phyloP scores from a whole-genome alignment of 169 alveolate species.

The Cryptosporidium meleagridis region DNA sequence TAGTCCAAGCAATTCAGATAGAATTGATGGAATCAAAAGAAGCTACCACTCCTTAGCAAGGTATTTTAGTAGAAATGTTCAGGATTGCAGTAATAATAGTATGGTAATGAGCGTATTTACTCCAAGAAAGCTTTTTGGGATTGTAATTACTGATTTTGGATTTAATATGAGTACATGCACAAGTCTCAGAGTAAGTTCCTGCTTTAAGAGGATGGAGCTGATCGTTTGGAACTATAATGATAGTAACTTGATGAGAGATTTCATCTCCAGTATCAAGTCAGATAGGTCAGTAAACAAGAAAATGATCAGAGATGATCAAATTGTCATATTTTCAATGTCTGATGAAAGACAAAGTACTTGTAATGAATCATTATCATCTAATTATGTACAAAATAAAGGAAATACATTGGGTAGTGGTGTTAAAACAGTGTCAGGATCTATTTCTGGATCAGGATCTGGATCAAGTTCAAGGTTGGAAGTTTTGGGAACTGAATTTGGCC shows the following conservation, averaged over 20 bases:
- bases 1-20: not conserved
- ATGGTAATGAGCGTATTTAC: not conserved
- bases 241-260: conserved; percentile 40
- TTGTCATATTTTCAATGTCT: conserved; percentile 33
- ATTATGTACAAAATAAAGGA: not conserved
- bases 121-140: conserved; percentile 57
- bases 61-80: not conserved
- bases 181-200: conserved; percentile 44
- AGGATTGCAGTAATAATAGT: not conserved
- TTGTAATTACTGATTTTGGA: conserved; percentile 20
- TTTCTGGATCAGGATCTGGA: not conserved
- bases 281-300: conserved; percentile 15
- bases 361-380: not conserved
- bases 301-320: conserved; percentile 43
- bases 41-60: not conserved
- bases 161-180: conserved; percentile 57
- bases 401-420: not conserved
- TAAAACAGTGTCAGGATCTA: not conserved
- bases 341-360: not conserved
- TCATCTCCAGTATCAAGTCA: conserved; percentile 26
- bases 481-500: not conserved
- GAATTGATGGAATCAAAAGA: not conserved
- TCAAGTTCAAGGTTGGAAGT: not conserved
- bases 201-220: conserved; percentile 41
- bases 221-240: conserved; percentile 62